Percentiles rank a stretch among this genome's conserved stretches.
These are phyloP conservation scores for Gloeophyllum trabeum DNA, from an alignment of 768 basidiomycete genomes.

Conservation along the genomic window DNA sequence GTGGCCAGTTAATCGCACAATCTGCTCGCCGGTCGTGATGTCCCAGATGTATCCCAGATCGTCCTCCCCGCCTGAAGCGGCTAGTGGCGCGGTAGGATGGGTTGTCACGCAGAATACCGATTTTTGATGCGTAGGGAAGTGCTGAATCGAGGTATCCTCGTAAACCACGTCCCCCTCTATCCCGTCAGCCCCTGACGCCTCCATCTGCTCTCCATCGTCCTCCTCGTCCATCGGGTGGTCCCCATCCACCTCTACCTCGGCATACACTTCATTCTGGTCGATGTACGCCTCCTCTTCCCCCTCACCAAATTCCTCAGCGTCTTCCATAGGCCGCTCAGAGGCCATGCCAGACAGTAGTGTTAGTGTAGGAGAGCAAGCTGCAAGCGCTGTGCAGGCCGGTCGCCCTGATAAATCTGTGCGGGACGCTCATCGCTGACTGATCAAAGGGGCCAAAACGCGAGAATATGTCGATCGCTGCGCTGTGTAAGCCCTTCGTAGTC, in stretches of 20 bases:
- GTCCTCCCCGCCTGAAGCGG: slow-evolving; percentile 91
- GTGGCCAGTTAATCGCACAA: slow-evolving; percentile 85
- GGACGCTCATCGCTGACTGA: no score
- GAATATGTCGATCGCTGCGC: no score
- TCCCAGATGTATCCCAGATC: slow-evolving; percentile 93
- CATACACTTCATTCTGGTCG: slow-evolving; percentile 11
- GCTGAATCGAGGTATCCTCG: slow-evolving; percentile 57
- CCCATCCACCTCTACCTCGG: slow-evolving; percentile 1
- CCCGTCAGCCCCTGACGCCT: slow-evolving; percentile 28
- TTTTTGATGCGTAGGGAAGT: slow-evolving; percentile 52
- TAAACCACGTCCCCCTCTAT: slow-evolving; percentile 27
- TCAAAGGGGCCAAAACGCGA: no score
- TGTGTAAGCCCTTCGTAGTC: no score
- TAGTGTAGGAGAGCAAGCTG: no score
- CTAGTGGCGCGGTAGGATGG: slow-evolving; percentile 77
- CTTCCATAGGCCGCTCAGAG: slow-evolving; percentile 10
- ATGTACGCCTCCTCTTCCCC: slow-evolving; percentile 19
- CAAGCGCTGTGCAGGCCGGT: no score
- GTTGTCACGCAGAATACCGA: slow-evolving; percentile 81
- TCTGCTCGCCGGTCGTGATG: slow-evolving; percentile 65
- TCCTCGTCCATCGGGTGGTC: slow-evolving; percentile 17
- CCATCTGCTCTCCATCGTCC: slow-evolving; percentile 32
- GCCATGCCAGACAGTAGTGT: neutral
- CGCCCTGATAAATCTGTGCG: no score
- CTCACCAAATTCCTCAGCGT: slow-evolving; percentile 23